phyloP scores from a whole-genome alignment of 140 eudicot genomes.

The Flaveria floridana region DNA sequence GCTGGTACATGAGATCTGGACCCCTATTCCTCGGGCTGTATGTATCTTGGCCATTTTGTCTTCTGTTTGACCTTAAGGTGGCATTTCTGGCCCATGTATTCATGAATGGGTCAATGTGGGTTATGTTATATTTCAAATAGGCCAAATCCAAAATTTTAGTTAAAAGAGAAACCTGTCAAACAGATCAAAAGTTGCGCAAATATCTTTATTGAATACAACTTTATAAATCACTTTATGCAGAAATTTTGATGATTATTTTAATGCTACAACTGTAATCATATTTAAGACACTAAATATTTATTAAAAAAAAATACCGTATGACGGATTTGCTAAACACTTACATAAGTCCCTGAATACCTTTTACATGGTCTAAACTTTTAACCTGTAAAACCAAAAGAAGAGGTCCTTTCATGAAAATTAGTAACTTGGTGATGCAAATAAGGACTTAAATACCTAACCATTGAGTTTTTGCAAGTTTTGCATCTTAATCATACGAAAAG shows the following conservation, averaged over 20 bases:
- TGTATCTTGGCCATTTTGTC: slow-evolving; percentile 33
- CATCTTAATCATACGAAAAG: not conserved
- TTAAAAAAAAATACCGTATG: not conserved
- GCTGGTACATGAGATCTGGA: slow-evolving; percentile 94
- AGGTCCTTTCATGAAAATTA: not conserved
- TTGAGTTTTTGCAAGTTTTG: not conserved
- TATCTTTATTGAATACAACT: not conserved
- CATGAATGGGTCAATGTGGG: not conserved
- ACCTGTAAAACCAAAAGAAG: not conserved
- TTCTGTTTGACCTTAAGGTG: slow-evolving; percentile 5
- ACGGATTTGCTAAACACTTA: not conserved
- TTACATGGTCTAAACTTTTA: not conserved
- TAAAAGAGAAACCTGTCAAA: not conserved
- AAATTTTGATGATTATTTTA: not conserved
- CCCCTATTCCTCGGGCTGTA: slow-evolving; percentile 91
- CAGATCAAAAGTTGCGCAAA: not conserved
- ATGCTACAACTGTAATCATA: not conserved
- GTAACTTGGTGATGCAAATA: not conserved
- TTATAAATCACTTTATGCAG: not conserved
- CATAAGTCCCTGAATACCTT: not conserved
- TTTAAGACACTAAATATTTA: not conserved
- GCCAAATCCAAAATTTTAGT: not conserved
- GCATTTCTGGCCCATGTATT: slow-evolving; percentile 6
- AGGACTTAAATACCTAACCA: not conserved
- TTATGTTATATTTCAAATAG: not conserved